Evolutionary conservation across 441 rosid genomes (phyloP).

Genomic region (Jatropha podagrica): DNA sequence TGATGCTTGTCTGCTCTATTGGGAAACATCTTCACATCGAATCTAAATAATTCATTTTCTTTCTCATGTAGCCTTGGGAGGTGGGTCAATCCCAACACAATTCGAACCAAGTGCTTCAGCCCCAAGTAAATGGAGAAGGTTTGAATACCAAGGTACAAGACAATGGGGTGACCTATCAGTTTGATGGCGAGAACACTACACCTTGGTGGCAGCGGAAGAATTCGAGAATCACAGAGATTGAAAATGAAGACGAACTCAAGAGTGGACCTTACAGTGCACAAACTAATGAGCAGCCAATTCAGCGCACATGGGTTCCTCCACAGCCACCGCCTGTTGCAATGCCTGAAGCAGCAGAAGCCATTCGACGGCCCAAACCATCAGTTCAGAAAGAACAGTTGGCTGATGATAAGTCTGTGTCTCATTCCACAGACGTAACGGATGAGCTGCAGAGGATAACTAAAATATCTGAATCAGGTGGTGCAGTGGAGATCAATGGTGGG

Average conservation of each 20-base stretch:
- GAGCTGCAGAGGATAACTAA: conserved; percentile 73
- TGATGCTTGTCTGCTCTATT: not conserved
- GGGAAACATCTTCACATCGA: not conserved
- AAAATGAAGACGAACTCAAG: conserved; percentile 47
- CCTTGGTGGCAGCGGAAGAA: conserved; percentile 84
- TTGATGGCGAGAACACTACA: conserved; percentile 37
- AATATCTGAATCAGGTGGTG: conserved; percentile 61
- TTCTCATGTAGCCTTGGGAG: conserved; percentile 78
- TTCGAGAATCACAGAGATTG: conserved; percentile 59
- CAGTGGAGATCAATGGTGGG: conserved; percentile 35
- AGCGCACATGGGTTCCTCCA: conserved; percentile 87
- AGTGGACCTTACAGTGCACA: conserved; percentile 35
- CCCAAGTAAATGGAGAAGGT: conserved; percentile 39
- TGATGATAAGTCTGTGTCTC: conserved; percentile 40
- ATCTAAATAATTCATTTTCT: conserved; percentile 16
- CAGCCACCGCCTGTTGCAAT: conserved; percentile 89
- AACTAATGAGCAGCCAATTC: conserved; percentile 47
- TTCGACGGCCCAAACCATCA: conserved; percentile 63
- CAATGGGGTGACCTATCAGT: conserved; percentile 43
- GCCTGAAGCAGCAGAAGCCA: conserved; percentile 94
- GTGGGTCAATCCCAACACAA: conserved; percentile 43
- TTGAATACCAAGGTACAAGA: conserved; percentile 37
- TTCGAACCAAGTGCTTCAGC: conserved; percentile 37
- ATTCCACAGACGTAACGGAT: conserved; percentile 40
- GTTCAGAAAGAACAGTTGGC: conserved; percentile 52